phyloP scores from a whole-genome alignment of 495 filamentous ascomycete species.

The Hypoxylon lienhwacheense region DNA sequence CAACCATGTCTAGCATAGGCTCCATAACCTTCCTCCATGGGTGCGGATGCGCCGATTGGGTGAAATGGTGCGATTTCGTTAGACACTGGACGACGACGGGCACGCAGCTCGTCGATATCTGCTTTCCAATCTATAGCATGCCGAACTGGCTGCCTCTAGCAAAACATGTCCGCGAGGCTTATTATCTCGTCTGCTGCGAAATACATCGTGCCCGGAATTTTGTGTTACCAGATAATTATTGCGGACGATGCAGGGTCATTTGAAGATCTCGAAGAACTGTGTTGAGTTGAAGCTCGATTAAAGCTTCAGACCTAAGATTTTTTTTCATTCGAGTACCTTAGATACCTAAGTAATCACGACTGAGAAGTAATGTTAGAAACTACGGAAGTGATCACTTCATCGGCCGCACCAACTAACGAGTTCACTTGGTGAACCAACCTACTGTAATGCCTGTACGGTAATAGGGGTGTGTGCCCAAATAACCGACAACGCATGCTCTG shows the following conservation, averaged over 20 bases:
- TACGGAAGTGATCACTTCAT: too few species aligned
- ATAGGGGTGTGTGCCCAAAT: too few species aligned
- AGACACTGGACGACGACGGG: constrained; percentile 2
- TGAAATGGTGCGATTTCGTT: not conserved
- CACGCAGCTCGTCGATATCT: not conserved
- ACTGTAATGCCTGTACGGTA: too few species aligned
- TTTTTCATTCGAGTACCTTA: too few species aligned
- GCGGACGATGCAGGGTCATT: not conserved
- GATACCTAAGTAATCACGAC: not conserved
- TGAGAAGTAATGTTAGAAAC: too few species aligned
- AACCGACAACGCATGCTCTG: too few species aligned
- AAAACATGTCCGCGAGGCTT: not conserved
- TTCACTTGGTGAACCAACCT: too few species aligned
- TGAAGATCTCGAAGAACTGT: too few species aligned
- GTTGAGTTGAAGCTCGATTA: too few species aligned
- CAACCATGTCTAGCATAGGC: constrained; percentile 13
- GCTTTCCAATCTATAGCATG: constrained; percentile 3
- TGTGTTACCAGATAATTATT: not conserved
- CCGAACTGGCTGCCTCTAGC: constrained; percentile 3
- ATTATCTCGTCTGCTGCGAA: not conserved
- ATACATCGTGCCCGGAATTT: not conserved
- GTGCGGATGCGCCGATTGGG: constrained; percentile 3
- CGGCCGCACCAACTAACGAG: too few species aligned
- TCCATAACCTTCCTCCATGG: constrained; percentile 12
- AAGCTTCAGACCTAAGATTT: too few species aligned